Conservation (phyloP, 1,139 yeast species). For the Meyerozyma sp. region DNA sequence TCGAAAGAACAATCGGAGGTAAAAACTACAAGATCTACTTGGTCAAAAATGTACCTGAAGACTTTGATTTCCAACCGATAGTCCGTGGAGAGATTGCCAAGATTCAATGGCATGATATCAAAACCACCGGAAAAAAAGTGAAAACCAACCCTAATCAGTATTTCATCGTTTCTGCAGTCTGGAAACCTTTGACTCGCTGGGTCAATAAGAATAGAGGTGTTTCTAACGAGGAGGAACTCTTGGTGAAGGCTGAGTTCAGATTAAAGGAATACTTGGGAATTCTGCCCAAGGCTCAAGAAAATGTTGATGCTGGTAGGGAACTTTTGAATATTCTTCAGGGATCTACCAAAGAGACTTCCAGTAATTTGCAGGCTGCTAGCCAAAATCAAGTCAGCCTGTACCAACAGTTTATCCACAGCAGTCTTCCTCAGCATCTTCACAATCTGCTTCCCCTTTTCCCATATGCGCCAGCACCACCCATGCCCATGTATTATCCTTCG, state of each 20-base stretch:
- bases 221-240: conserved; percentile 50
- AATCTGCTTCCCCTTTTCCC: conserved; percentile 23
- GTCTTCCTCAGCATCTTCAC: conserved; percentile 26
- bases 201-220: conserved; percentile 50
- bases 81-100: conserved; percentile 82
- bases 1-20: conserved; percentile 78
- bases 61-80: conserved; percentile 65
- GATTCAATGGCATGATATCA: conserved; percentile 42
- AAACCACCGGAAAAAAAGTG: conserved; percentile 28
- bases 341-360: conserved; percentile 7
- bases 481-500: conserved; percentile 12
- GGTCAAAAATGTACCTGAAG: conserved; percentile 75
- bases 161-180: conserved; percentile 56
- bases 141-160: conserved; percentile 41
- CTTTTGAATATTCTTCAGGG: conserved; percentile 59
- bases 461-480: conserved; percentile 9
- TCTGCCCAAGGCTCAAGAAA: conserved; percentile 15
- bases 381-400: neutral
- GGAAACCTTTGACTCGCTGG: conserved; percentile 57
- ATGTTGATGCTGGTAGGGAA: conserved; percentile 71
- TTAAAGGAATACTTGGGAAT: conserved; percentile 63
- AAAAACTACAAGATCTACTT: conserved; percentile 84
- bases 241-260: conserved; percentile 54
- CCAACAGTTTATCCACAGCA: conserved; percentile 9
- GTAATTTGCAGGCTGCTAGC: neutral